Evolutionary conservation across 129 eudicot genomes (phyloP).

Genomic region (Saposhnikovia divaricata): DNA sequence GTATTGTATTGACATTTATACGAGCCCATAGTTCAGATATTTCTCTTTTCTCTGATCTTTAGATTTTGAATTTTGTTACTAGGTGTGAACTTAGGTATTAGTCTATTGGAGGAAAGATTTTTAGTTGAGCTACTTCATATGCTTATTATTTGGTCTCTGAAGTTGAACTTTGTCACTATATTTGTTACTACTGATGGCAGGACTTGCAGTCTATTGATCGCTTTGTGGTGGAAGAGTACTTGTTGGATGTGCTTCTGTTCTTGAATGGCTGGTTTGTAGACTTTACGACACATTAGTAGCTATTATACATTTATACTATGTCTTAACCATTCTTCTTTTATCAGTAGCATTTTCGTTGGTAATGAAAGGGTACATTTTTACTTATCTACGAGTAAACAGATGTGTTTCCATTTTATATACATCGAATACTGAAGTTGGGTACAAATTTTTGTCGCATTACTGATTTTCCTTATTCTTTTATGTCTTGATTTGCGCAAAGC

Average conservation of each 20-base stretch:
- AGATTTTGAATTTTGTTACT: neutral
- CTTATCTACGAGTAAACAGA: neutral
- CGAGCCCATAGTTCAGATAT: neutral
- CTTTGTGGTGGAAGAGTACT: constrained; percentile 89
- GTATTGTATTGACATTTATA: neutral
- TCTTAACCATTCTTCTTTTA: neutral
- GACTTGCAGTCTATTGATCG: constrained; percentile 84
- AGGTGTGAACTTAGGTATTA: neutral
- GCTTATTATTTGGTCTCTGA: neutral
- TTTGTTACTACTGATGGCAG: constrained; percentile 29
- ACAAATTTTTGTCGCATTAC: neutral
- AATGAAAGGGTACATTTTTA: neutral
- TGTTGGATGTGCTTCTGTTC: constrained; percentile 79
- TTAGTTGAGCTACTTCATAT: neutral
- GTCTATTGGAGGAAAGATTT: neutral
- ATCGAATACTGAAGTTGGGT: neutral
- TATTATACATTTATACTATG: neutral
- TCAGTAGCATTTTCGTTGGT: neutral
- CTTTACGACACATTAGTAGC: neutral
- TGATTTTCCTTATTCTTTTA: constrained; percentile 25
- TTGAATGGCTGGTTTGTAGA: constrained; percentile 86
- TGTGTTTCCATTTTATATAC: neutral
- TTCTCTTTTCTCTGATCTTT: neutral
- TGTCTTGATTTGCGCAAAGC: constrained; percentile 69
- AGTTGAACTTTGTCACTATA: constrained; percentile 10